A percentile compares a stretch with the other conserved stretches of the same genome.
Evolutionary conservation across 2,329 filamentous ascomycete species (phyloP).

Genomic region (Emmonsia crescens): DNA sequence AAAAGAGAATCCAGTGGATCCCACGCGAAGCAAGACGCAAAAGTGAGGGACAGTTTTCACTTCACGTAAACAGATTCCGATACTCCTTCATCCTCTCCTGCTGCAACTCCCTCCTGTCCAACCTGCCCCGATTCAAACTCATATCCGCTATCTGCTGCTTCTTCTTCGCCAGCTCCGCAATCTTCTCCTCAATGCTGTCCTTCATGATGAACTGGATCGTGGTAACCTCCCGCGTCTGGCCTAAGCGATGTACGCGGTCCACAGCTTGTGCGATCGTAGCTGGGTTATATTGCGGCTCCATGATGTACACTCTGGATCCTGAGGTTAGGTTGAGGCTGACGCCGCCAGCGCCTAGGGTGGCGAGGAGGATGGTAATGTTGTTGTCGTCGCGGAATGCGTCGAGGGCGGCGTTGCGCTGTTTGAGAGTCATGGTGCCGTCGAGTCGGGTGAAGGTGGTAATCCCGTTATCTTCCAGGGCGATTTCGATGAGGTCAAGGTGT

Average conservation of each 20-base stretch:
- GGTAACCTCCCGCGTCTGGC: slow-evolving; percentile 79
- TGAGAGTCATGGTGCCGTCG: slow-evolving; percentile 77
- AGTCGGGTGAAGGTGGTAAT: slow-evolving; percentile 61
- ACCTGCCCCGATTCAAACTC: slow-evolving; percentile 60
- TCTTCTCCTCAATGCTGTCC: slow-evolving; percentile 86
- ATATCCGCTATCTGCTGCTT: slow-evolving; percentile 85
- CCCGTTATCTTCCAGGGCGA: slow-evolving; percentile 53
- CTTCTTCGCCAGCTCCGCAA: slow-evolving; percentile 78
- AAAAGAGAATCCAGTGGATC: not conserved
- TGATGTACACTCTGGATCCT: slow-evolving; percentile 81
- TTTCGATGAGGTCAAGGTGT: slow-evolving; percentile 82
- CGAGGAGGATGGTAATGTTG: slow-evolving; percentile 66
- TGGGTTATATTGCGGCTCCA: slow-evolving; percentile 98
- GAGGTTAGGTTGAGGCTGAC: slow-evolving; percentile 83
- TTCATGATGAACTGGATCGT: slow-evolving; percentile 85
- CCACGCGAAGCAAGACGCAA: not conserved
- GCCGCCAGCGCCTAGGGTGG: slow-evolving; percentile 86
- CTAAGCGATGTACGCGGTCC: slow-evolving; percentile 82
- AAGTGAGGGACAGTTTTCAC: not conserved
- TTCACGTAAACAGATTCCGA: slow-evolving; percentile 45
- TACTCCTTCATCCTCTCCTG: slow-evolving; percentile 55
- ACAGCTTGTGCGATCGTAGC: slow-evolving; percentile 89
- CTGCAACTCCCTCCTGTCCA: slow-evolving; percentile 50
- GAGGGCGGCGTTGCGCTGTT: slow-evolving; percentile 63
- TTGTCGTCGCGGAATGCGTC: slow-evolving; percentile 64